Conservation (phyloP, 2,329 filamentous ascomycete genomes). For the Coleophoma crateriformis region DNA sequence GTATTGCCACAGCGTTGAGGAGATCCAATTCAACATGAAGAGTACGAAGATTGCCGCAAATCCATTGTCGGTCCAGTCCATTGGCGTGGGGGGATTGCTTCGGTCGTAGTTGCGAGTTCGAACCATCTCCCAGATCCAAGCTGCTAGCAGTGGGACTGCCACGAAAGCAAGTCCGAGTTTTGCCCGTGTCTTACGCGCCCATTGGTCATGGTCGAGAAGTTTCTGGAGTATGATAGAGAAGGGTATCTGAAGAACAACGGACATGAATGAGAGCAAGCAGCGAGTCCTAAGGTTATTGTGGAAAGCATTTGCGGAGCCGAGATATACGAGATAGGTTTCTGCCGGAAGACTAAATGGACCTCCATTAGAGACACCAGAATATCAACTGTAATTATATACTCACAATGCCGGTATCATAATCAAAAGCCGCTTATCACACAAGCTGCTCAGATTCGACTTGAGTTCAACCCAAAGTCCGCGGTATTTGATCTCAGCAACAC, state of each 20-base stretch:
- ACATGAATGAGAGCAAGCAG: slow-evolving; percentile 25
- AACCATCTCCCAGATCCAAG: slow-evolving; percentile 26
- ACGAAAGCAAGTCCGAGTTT: slow-evolving; percentile 18
- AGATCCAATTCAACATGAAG: slow-evolving; percentile 18
- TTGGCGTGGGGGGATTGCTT: slow-evolving; percentile 9
- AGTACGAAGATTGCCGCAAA: slow-evolving; percentile 19
- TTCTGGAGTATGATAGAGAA: slow-evolving; percentile 18
- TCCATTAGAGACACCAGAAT: too few relatives aligned
- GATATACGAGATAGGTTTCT: slow-evolving; percentile 27
- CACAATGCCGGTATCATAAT: slow-evolving; percentile 5
- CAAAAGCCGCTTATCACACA: slow-evolving; percentile 18
- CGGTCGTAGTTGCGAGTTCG: slow-evolving; percentile 20
- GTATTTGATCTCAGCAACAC: slow-evolving; percentile 20
- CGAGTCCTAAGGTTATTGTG: slow-evolving; percentile 24
- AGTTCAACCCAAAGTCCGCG: slow-evolving; percentile 22
- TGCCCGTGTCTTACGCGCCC: slow-evolving; percentile 9
- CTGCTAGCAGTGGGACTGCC: slow-evolving; percentile 17
- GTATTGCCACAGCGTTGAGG: slow-evolving; percentile 23
- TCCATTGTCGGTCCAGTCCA: slow-evolving; percentile 19
- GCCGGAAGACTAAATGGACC: slow-evolving; percentile 11
- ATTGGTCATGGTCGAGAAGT: slow-evolving; percentile 11
- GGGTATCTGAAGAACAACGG: slow-evolving; percentile 26
- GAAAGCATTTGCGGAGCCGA: slow-evolving; percentile 27
- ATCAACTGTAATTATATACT: not conserved
- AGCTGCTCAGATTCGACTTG: slow-evolving; percentile 20